Conservation (phyloP, 441 rosid species). For the Aquilaria agallochum region DNA sequence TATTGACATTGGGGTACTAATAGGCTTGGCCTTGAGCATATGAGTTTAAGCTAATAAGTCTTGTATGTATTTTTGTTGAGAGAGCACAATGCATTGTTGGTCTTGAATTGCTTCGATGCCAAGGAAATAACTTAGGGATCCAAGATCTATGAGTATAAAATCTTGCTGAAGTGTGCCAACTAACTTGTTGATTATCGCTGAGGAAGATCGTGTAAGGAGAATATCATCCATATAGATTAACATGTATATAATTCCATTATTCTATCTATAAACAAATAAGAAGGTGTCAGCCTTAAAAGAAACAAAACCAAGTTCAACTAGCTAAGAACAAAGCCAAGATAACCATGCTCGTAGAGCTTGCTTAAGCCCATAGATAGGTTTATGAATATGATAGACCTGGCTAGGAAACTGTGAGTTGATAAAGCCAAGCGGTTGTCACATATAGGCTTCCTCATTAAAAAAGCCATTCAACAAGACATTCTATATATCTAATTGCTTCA, state of each 20-base stretch:
- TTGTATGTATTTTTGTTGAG: background rate
- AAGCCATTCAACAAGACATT: background rate
- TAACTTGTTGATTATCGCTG: background rate
- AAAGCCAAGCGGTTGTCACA: background rate
- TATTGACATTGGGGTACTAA: background rate
- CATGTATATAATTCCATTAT: background rate
- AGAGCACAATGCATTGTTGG: background rate
- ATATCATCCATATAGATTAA: background rate
- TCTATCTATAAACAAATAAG: background rate
- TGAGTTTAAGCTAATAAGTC: background rate
- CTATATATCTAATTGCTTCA: background rate
- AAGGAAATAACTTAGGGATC: background rate
- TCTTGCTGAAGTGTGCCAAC: background rate
- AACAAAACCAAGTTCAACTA: background rate
- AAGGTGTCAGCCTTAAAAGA: background rate
- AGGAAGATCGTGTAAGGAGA: background rate
- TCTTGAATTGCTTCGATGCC: background rate
- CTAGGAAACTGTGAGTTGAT: background rate
- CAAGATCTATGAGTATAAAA: background rate
- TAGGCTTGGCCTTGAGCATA: background rate
- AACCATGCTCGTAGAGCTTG: slow-evolving; percentile 1
- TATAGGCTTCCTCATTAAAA: background rate
- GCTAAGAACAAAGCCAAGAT: background rate
- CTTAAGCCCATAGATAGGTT: background rate
- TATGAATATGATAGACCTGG: background rate